Base-by-base conservation (phyloP, 1,284 basidiomycete genomes). In the Cryptococcus hybrid region DNA sequence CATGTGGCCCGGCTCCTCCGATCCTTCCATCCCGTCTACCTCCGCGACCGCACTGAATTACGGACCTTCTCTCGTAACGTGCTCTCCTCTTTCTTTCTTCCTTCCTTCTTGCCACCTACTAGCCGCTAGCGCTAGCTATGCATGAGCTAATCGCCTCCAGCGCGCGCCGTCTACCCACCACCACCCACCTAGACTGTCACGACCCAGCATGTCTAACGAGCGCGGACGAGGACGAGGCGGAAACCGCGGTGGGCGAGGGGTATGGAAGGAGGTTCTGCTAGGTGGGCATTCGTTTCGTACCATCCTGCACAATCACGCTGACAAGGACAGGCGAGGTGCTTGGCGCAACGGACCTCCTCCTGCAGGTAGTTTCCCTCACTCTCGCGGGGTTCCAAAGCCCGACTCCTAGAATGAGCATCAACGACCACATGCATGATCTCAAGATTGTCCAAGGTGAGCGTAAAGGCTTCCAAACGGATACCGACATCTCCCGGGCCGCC, bases 381-480 rank as follows among this genome's bases (percentile, higher is more conserved):
- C 61, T 3, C 51, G 66, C 56, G 66, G 63, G 58, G 40, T 11
- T 58, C 61, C 45, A 58, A 51, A 35, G 57, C 40, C 61, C 54
- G 13, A 62, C 45, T 18, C 67, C 67, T 15, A 63, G 66, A 51
- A 57, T 57, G 43, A 66, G 63, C 13, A 72, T 69, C 58, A 66
- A 66, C 54, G 69, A 69, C 55, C 70, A 70, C 52, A 69, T 69
- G 67, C 62, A 45, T 47, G 64, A 66, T 44, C 54, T 68, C 52
- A 58, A 60, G 52, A 63, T 61, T 45, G 57, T 66, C 43, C 60
- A 60, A n/a, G 64, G 59, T 43, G 62, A 63, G 43, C 53, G 36
- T 40, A 67, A 56, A 89, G 90, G 84, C 40, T 94, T 96, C 83
- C 85, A 88, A 65, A 96, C 91, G 35, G 92, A 96, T 73, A 82